Percentiles rank a stretch among this genome's conserved stretches.
phyloP scores from a whole-genome alignment of 257 asterid species.

The Paraleonurus japonicus region DNA sequence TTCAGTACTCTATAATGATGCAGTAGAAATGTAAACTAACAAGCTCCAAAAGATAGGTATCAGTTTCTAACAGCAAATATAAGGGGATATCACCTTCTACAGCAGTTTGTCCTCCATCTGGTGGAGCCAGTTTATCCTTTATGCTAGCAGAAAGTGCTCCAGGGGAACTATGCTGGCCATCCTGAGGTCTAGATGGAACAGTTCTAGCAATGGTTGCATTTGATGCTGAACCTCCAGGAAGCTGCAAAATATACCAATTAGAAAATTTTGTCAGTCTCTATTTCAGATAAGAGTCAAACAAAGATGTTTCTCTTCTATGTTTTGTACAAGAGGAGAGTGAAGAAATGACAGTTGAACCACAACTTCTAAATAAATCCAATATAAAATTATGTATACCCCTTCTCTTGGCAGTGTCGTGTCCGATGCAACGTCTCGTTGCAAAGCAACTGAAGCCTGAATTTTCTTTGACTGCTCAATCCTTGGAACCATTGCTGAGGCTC shows the following conservation, averaged over 20 bases:
- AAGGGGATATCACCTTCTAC: constrained; percentile 52
- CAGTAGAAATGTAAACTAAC: not conserved
- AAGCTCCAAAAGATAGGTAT: constrained; percentile 5
- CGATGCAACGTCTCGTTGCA: constrained; percentile 52
- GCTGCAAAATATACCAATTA: constrained; percentile 32
- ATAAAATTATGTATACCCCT: constrained; percentile 42
- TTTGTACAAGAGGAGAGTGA: constrained; percentile 4
- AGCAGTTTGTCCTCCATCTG: constrained; percentile 36
- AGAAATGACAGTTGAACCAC: constrained; percentile 18
- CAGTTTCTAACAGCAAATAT: constrained; percentile 10
- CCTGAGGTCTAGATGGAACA: constrained; percentile 70
- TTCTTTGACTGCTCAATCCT: constrained; percentile 89
- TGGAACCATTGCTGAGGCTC: constrained; percentile 84
- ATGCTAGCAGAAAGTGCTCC: constrained; percentile 30
- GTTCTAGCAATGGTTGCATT: constrained; percentile 59
- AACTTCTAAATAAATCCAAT: constrained; percentile 10
- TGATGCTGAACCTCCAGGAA: constrained; percentile 41
- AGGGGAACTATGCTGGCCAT: constrained; percentile 39
- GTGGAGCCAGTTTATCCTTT: constrained; percentile 29
- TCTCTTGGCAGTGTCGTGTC: constrained; percentile 58
- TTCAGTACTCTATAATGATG: not conserved
- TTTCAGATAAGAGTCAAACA: constrained; percentile 11
- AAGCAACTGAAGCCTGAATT: constrained; percentile 62
- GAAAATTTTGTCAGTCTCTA: not conserved
- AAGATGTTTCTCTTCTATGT: constrained; percentile 19